phyloP scores from a whole-genome alignment of 2,329 filamentous ascomycete species.

The Aureobasidium sp. region DNA sequence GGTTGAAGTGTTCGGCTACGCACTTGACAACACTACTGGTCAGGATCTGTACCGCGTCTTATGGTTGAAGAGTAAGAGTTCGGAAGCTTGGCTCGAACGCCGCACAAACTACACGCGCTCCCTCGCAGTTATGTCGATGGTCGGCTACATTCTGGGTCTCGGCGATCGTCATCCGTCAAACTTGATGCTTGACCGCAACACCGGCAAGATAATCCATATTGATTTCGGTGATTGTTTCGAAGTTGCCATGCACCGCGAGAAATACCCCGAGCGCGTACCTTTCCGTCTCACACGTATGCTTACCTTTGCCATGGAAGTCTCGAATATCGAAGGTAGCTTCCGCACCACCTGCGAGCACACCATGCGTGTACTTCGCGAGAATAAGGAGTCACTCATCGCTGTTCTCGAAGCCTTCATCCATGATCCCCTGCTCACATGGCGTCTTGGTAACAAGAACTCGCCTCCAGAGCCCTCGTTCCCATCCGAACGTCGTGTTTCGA shows the following conservation, averaged over 20 bases:
- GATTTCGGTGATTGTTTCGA: constrained; percentile 99
- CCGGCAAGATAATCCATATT: constrained; percentile 98
- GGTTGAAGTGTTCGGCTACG: constrained; percentile 99
- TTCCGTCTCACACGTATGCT: constrained; percentile 99
- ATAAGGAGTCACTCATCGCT: constrained; percentile 99
- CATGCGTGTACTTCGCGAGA: constrained; percentile 95
- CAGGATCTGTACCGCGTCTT: constrained; percentile 98
- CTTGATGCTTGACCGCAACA: constrained; percentile 95
- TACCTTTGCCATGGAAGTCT: constrained; percentile 99
- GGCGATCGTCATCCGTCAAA: constrained; percentile 99
- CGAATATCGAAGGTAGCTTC: constrained; percentile 99
- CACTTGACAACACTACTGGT: constrained; percentile 98
- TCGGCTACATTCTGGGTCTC: constrained; percentile 98
- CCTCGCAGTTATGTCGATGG: constrained; percentile 99
- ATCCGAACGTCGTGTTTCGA: constrained; percentile 66
- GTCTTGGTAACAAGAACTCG: constrained; percentile 73
- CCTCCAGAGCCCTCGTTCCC: constrained; percentile 66
- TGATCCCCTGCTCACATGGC: constrained; percentile 98
- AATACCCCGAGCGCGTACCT: constrained; percentile 96
- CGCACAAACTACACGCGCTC: constrained; percentile 99
- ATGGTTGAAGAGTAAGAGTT: constrained; percentile 99
- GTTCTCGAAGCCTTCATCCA: constrained; percentile 99
- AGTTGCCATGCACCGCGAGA: constrained; percentile 99
- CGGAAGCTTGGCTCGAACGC: constrained; percentile 96
- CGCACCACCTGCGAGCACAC: constrained; percentile 98